phyloP scores from a whole-genome alignment of 73 alveolate species.

The Paramecium biaurelia region DNA sequence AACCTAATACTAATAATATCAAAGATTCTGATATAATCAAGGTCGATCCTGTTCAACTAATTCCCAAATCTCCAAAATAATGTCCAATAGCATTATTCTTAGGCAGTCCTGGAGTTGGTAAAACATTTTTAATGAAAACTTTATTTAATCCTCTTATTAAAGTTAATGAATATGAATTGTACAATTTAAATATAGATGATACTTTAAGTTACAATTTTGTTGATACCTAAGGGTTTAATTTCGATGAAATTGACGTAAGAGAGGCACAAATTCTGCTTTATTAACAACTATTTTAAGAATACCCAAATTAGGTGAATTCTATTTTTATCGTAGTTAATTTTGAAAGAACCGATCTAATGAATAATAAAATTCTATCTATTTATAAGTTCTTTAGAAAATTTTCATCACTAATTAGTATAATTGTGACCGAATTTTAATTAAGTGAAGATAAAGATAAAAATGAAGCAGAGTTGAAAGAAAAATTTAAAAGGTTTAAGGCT shows the following conservation, averaged over 20 bases:
- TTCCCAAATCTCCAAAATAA: neutral
- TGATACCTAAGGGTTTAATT: neutral
- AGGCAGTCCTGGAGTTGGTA: neutral
- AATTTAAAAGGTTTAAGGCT: neutral
- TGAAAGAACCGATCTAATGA: neutral
- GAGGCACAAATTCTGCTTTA: neutral
- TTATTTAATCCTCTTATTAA: neutral
- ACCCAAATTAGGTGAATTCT: neutral
- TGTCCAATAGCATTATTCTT: neutral
- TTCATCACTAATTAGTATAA: neutral
- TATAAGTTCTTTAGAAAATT: neutral
- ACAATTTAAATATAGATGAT: neutral
- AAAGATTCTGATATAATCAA: no score
- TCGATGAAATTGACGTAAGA: neutral
- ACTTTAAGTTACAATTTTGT: neutral
- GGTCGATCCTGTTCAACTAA: no score
- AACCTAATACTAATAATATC: no score
- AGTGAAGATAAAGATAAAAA: neutral
- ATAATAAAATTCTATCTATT: neutral
- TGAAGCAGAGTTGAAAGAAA: neutral
- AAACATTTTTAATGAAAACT: neutral
- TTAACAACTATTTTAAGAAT: neutral
- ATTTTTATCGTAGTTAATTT: neutral
- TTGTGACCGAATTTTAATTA: neutral
- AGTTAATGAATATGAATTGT: neutral